These are phyloP conservation scores for Calonectria ilicicola DNA, from an alignment of 2,329 filamentous ascomycete genomes.

Conservation along the genomic window DNA sequence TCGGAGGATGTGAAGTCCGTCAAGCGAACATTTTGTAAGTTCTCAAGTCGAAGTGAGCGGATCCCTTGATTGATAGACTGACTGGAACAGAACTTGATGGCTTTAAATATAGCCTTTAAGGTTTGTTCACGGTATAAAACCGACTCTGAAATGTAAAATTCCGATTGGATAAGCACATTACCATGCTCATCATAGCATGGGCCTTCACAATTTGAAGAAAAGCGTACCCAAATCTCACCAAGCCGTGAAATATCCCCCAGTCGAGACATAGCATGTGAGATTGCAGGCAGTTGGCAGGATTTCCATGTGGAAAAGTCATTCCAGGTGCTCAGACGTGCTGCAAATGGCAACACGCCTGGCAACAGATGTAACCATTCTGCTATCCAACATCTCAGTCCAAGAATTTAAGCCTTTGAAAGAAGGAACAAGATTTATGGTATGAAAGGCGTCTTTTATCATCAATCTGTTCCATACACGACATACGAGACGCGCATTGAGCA, in stretches of 20 bases:
- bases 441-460: not conserved
- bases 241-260: not conserved
- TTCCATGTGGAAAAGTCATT: not conserved
- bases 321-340: not conserved
- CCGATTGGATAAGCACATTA: not conserved
- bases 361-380: accelerated
- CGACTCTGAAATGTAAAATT: not conserved
- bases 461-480: slow-evolving; percentile 25
- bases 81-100: not conserved
- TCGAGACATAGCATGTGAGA: not conserved
- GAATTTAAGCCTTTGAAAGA: not conserved
- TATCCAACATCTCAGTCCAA: not conserved
- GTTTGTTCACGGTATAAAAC: not conserved
- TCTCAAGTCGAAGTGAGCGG: slow-evolving; percentile 28
- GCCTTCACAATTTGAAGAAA: not conserved
- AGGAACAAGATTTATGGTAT: not conserved
- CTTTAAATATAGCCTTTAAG: not conserved
- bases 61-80: not conserved
- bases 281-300: not conserved
- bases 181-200: not conserved
- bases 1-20: not conserved
- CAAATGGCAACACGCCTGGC: slow-evolving; percentile 23
- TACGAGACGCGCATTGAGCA: slow-evolving; percentile 6
- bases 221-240: not conserved
- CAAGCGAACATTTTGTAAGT: slow-evolving; percentile 34